Conservation (phyloP, 805 yeast species). For the Hanseniaspora meyeri region DNA sequence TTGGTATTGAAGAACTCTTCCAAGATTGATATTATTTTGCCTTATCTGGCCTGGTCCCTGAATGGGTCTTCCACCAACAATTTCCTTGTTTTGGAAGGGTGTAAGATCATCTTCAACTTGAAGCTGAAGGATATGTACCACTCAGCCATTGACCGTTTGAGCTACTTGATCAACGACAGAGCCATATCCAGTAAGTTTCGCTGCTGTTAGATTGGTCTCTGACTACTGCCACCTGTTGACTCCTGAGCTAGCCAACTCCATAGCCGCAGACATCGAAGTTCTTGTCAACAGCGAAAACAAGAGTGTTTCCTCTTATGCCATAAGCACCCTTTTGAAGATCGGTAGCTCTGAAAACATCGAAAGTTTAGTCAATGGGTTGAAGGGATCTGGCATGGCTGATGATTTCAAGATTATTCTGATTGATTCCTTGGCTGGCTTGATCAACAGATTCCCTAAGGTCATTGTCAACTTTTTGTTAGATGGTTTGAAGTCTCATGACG, state of each 20-base stretch:
- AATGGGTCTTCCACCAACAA: conserved; percentile 2
- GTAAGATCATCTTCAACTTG: conserved; percentile 38
- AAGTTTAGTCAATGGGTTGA: conserved; percentile 73
- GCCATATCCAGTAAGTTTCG: conserved; percentile 80
- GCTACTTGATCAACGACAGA: conserved; percentile 70
- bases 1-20: background rate
- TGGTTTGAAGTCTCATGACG: conserved; percentile 71
- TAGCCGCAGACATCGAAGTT: conserved; percentile 71
- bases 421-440: conserved; percentile 85
- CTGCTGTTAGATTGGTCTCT: conserved; percentile 84
- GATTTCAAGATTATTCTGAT: conserved; percentile 90
- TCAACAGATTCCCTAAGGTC: conserved; percentile 81
- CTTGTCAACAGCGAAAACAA: conserved; percentile 81
- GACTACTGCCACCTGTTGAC: conserved; percentile 53
- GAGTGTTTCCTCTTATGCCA: conserved; percentile 90
- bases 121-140: conserved; percentile 54
- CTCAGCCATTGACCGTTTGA: conserved; percentile 60
- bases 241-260: conserved; percentile 64
- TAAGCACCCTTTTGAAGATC: conserved; percentile 87
- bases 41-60: conserved; percentile 7
- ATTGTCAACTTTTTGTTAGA: conserved; percentile 74
- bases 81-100: conserved; percentile 76
- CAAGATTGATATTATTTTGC: conserved; percentile 1
- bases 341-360: conserved; percentile 86
- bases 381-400: conserved; percentile 88